Conservation (phyloP, 805 yeast species). For the Kuraishia ogatae region DNA sequence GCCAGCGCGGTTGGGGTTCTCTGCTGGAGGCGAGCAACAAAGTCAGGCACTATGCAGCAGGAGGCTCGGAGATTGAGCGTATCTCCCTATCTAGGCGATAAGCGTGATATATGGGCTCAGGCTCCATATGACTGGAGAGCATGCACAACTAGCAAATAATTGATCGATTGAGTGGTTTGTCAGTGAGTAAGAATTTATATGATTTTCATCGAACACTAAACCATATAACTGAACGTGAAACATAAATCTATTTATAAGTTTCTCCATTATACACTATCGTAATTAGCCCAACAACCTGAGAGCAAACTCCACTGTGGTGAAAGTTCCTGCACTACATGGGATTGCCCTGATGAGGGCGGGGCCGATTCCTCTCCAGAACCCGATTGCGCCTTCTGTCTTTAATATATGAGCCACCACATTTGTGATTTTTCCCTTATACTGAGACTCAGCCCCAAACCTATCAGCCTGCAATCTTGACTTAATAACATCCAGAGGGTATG, state of each 20-base stretch:
- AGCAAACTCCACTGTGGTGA: constrained; percentile 67
- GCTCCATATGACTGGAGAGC: no score
- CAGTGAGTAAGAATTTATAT: no score
- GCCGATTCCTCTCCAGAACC: constrained; percentile 56
- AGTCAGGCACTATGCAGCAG: no score
- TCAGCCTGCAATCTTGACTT: constrained; percentile 52
- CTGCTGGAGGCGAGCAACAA: no score
- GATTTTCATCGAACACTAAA: no score
- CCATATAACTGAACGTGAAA: no score
- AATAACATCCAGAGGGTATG: constrained; percentile 45
- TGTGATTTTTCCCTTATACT: constrained; percentile 30
- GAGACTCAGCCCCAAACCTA: constrained; percentile 32
- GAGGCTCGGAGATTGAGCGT: no score
- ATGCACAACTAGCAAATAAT: no score
- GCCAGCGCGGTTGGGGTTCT: no score
- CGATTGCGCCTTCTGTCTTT: constrained; percentile 33
- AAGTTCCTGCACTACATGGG: constrained; percentile 67
- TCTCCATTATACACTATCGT: neutral
- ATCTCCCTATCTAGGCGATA: no score
- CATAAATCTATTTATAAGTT: neutral
- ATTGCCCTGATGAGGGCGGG: constrained; percentile 54
- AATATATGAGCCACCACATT: constrained; percentile 31
- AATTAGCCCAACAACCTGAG: constrained; percentile 42
- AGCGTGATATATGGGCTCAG: no score
- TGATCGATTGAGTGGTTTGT: no score